A percentile compares a stretch with the other conserved stretches of the same genome.
Evolutionary conservation across 345 rosid genomes (phyloP).

Genomic region (Eucalyptus pauciflora): DNA sequence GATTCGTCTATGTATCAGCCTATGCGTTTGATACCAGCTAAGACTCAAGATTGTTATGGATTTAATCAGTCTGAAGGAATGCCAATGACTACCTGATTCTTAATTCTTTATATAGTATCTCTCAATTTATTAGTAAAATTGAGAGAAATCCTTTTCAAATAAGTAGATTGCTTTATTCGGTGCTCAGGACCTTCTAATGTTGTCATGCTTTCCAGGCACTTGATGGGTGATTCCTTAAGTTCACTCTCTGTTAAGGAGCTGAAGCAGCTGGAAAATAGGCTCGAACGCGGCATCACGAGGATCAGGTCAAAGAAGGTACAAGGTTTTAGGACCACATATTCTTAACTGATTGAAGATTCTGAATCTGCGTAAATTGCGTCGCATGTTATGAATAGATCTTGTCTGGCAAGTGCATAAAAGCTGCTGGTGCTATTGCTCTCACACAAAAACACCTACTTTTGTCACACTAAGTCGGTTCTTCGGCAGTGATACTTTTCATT

Average conservation of each 20-base stretch:
- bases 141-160: not conserved
- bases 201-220: slow-evolving; percentile 35
- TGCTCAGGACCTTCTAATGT: not conserved
- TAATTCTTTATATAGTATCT: not conserved
- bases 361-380: not conserved
- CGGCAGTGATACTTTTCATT: not conserved
- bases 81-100: not conserved
- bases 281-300: slow-evolving; percentile 85
- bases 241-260: slow-evolving; percentile 79
- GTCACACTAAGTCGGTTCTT: not conserved
- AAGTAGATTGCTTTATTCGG: not conserved
- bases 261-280: slow-evolving; percentile 91
- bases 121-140: not conserved
- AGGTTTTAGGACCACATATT: not conserved
- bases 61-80: not conserved
- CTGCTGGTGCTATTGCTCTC: not conserved
- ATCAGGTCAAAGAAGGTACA: slow-evolving; percentile 95
- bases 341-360: not conserved
- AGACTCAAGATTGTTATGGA: not conserved
- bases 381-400: not conserved
- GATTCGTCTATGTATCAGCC: not conserved
- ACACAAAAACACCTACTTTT: not conserved
- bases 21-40: not conserved
- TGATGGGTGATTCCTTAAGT: slow-evolving; percentile 89
- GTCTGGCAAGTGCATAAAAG: not conserved